A percentile compares a stretch with the other conserved stretches of the same genome.
These are phyloP conservation scores for Tripidium arundinaceum DNA, from an alignment of 202 grass and related monocot genomes.

Conservation along the genomic window DNA sequence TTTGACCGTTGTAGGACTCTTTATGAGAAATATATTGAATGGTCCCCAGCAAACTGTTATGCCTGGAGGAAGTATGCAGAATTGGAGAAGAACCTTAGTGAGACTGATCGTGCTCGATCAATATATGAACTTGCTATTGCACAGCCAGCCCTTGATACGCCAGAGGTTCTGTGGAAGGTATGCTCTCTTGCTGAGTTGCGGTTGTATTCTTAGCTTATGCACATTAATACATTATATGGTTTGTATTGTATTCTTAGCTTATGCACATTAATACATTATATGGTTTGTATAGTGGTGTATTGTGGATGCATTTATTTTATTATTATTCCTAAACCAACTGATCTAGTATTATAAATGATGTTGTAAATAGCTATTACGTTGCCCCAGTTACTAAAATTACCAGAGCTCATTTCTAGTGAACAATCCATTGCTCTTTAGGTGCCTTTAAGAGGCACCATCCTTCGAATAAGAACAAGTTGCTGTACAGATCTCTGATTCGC, in stretches of 20 bases:
- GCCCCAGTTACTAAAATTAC: not conserved
- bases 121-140: slow-evolving; percentile 89
- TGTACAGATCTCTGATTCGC: not conserved
- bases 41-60: slow-evolving; percentile 76
- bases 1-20: slow-evolving; percentile 70
- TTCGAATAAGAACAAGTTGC: not conserved
- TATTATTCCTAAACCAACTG: not conserved
- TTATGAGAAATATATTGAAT: slow-evolving; percentile 90
- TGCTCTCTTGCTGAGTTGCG: not conserved
- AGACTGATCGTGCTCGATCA: slow-evolving; percentile 74
- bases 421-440: not conserved
- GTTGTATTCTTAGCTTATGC: not conserved
- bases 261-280: no score
- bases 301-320: not conserved
- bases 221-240: not conserved
- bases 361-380: not conserved
- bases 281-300: not conserved
- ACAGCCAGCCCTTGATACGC: slow-evolving; percentile 85
- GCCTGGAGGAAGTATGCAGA: slow-evolving; percentile 92
- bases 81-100: slow-evolving; percentile 75
- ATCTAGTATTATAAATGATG: not conserved
- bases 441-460: not conserved
- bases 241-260: no score
- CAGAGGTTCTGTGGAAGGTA: slow-evolving; percentile 97
- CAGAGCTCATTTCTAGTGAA: not conserved